Evolutionary conservation across 768 basidiomycete species (phyloP), one percentile per base, ranked within the genome.

Genomic region (Trichaptum fuscoviolaceum): DNA sequence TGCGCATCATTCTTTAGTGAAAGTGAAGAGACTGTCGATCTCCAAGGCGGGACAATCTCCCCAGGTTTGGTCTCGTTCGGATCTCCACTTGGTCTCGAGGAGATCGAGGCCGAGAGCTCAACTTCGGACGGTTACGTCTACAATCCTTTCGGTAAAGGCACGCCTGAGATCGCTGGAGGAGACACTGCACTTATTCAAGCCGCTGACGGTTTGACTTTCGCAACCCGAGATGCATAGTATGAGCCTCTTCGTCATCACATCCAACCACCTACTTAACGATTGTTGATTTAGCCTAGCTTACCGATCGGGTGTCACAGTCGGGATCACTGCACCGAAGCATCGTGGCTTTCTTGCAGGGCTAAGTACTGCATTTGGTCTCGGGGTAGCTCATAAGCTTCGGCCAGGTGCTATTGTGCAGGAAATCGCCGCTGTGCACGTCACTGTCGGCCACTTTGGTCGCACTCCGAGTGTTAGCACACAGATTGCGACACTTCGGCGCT

Each of bases 201-300:
- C 9, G 83, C 83, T 4, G 93, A 95, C 72, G 93, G 93, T 0
- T 80, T 92, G 35, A 83, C 84, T 67, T 93, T 90, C 71, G 81
- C 81, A 1, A 84, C 87, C 20, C 84, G 86, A 10, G 82, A 86
- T 64, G 79, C 82, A 20, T 72, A 87, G 87, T 87, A 70, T 69
- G 79, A 73, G 34, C 70, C 78, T 77, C 70, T 62, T 58, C 57
- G 24, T 64, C 63, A 57, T 52, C 3, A 65, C 34, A 25, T 64
- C 7, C 58, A 18, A 63, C 65, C 57, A 63, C 42, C 65, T 12
- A 62, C 63, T 20, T 62, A 58, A 69, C 65, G 63, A 58, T 67
- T 15, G 20, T 12, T 65, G n/a, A 30, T 30, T 30, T 64, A 87
- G 84, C 20, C 79, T 91, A 59, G 88, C 87, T 0, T 89, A 90